Base-by-base conservation (phyloP, 768 basidiomycete species). In the Amanita pallidorosea region DNA sequence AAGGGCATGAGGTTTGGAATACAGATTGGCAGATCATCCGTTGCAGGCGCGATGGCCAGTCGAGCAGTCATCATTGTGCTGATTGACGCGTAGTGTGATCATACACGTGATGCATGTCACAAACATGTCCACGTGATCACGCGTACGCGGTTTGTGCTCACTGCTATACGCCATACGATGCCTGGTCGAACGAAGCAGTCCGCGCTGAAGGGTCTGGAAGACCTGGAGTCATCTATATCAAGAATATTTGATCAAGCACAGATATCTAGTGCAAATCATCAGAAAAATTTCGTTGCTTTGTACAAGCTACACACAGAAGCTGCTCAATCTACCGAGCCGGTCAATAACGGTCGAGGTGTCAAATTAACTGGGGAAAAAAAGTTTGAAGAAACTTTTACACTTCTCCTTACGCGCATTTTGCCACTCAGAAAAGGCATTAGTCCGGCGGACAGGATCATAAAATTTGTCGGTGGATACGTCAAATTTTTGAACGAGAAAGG, bases 201-300 rank as follows among this genome's bases (percentile, higher is more conserved):
- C 27, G 42, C 47, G 17, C 7, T 23, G 2, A 36, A 33, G 7
- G 34, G 22, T 27, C 35, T 53, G 11, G 23, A 48, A n/a, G 53
- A 46, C 8, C 37, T 52, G 23, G 23, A 37, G 4, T 18, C 33
- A 47, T 27, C 62, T 12, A 58, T 88, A 17, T 75, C 79, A 17
- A 79, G 75, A 31, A 87, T 92, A 40, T 88, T 94, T 54, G 80
- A 86, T 25, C 87, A 95, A 66, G 86, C 74, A 0, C 89, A 93
- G 62, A 68, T 62, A 6, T 79, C 84, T 0, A 65, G 73, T 12
- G 81, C 87, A 7, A 92, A 89, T 63, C 93, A 97, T 65, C 81
- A 84, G 54, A 96, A 96, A 73, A 95, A 96, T 66, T 70, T 83
- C 46, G 83, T 90, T 37, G 80, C 81, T 0, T 75, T 96, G 3